phyloP scores from a whole-genome alignment of 768 basidiomycete genomes.

The Phylloporus rhodoxanthus region DNA sequence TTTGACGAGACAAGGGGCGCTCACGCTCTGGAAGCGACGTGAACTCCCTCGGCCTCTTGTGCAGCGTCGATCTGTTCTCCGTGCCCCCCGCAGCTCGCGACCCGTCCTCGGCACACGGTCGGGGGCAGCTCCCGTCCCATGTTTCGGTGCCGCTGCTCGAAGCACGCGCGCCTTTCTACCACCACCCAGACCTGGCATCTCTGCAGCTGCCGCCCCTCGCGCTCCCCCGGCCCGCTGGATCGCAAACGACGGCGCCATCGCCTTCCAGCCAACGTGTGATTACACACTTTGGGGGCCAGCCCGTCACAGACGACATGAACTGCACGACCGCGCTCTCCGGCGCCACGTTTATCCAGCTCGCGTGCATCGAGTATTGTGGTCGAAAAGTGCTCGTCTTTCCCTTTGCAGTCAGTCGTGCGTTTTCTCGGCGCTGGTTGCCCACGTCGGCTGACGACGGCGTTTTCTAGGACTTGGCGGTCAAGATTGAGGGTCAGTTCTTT shows the following conservation, averaged over 20 bases:
- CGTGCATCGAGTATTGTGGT: constrained; percentile 48
- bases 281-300: constrained; percentile 35
- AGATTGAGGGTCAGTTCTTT: constrained; percentile 59
- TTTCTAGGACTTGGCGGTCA: constrained; percentile 60
- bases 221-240: constrained; percentile 9
- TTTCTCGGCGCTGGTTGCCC: constrained; percentile 3
- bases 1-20: not conserved
- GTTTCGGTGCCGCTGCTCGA: constrained; percentile 4
- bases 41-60: constrained; percentile 61
- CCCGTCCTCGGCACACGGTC: constrained; percentile 1
- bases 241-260: constrained; percentile 5
- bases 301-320: constrained; percentile 41
- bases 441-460: constrained; percentile 1
- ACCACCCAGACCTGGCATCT: constrained; percentile 10
- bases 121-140: constrained; percentile 13
- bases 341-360: constrained; percentile 55
- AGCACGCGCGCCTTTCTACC: constrained; percentile 11
- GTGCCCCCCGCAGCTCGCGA: constrained; percentile 33
- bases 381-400: constrained; percentile 54
- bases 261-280: constrained; percentile 34
- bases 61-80: constrained; percentile 74
- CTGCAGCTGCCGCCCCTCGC: constrained; percentile 22
- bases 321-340: constrained; percentile 52
- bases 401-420: constrained; percentile 44
- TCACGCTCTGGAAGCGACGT: constrained; percentile 42